Conservation (phyloP, 2,329 filamentous ascomycete species). For the Cercospora beticola region DNA sequence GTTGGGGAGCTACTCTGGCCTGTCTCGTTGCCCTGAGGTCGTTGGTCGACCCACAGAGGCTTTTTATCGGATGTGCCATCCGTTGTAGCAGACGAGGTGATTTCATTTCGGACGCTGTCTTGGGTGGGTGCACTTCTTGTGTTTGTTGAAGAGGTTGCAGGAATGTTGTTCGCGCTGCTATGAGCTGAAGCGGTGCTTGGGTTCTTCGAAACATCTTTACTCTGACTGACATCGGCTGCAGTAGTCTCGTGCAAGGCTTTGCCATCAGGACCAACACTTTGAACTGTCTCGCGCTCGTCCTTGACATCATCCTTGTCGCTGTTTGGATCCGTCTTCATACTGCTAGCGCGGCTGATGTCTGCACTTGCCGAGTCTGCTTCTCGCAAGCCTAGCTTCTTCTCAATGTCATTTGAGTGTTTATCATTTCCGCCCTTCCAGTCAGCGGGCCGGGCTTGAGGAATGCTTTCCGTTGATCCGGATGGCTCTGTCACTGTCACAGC, state of each 20-base stretch:
- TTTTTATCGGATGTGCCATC: slow-evolving; percentile 28
- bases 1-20: slow-evolving; percentile 27
- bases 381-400: slow-evolving; percentile 68
- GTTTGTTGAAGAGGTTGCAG: neutral
- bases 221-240: neutral
- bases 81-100: slow-evolving; percentile 22
- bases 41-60: slow-evolving; percentile 14
- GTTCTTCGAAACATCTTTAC: neutral
- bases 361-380: slow-evolving; percentile 64
- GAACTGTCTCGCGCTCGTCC: slow-evolving; percentile 31
- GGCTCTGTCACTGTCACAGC: slow-evolving; percentile 63
- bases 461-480: slow-evolving; percentile 59
- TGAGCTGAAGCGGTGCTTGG: neutral
- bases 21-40: slow-evolving; percentile 16
- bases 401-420: slow-evolving; percentile 35
- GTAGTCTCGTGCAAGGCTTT: slow-evolving; percentile 6
- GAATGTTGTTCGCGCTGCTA: neutral
- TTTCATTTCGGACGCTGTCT: neutral
- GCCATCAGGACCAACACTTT: slow-evolving; percentile 23
- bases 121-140: slow-evolving; percentile 2
- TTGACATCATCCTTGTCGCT: slow-evolving; percentile 28
- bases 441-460: slow-evolving; percentile 67
- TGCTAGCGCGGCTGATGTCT: slow-evolving; percentile 71
- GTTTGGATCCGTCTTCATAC: slow-evolving; percentile 45
- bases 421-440: slow-evolving; percentile 69